phyloP scores from a whole-genome alignment of 441 rosid species.

The Erodium moschatum region DNA sequence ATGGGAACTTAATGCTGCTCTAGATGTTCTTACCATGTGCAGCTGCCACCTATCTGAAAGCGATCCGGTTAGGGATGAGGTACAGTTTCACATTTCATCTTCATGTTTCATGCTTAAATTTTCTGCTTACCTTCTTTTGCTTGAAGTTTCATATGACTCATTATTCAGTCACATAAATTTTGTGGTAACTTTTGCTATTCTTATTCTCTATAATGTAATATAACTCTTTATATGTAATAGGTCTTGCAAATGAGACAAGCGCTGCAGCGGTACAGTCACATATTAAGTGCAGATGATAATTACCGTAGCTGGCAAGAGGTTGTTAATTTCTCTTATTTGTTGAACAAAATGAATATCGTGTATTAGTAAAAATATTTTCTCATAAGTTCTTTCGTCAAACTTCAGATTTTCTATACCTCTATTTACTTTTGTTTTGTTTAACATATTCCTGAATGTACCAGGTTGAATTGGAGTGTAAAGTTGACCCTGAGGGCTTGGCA shows the following conservation, averaged over 20 bases:
- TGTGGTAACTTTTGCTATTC: slow-evolving; percentile 7
- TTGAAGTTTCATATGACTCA: slow-evolving; percentile 8
- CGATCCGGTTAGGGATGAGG: slow-evolving; percentile 69
- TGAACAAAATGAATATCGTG: slow-evolving; percentile 9
- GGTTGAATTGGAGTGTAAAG: slow-evolving; percentile 89
- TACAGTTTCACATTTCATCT: slow-evolving; percentile 20
- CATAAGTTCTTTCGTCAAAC: not conserved
- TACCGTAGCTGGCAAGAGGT: slow-evolving; percentile 99
- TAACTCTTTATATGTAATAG: slow-evolving; percentile 31
- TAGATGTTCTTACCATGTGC: slow-evolving; percentile 98
- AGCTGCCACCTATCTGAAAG: slow-evolving; percentile 72
- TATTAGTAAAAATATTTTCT: slow-evolving; percentile 7
- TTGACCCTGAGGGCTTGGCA: slow-evolving; percentile 96
- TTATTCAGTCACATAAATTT: slow-evolving; percentile 8
- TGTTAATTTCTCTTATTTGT: slow-evolving; percentile 23
- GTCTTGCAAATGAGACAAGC: slow-evolving; percentile 78
- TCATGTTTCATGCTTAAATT: slow-evolving; percentile 4
- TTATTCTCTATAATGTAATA: slow-evolving; percentile 9
- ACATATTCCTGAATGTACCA: slow-evolving; percentile 26
- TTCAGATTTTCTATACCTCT: slow-evolving; percentile 9
- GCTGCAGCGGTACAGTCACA: slow-evolving; percentile 83
- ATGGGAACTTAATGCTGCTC: slow-evolving; percentile 89
- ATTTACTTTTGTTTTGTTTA: slow-evolving; percentile 14
- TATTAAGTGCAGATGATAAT: slow-evolving; percentile 76
- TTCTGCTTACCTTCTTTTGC: slow-evolving; percentile 14